Evolutionary conservation across 192 early-diverging fungal species (phyloP).

Genomic region (Diversispora epigaea): DNA sequence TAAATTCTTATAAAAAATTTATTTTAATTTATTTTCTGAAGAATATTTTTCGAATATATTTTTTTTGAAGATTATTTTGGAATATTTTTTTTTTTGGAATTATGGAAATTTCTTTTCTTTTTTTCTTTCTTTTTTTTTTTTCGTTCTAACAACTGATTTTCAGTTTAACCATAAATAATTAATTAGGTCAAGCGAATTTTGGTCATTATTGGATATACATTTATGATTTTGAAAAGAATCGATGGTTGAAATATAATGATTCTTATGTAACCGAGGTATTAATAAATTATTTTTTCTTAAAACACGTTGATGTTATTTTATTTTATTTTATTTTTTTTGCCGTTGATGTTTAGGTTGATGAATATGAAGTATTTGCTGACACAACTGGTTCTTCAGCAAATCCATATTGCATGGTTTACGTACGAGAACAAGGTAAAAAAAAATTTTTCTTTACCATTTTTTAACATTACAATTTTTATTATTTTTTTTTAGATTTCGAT

Average conservation of each 20-base stretch:
- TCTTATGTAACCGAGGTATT: slow-evolving; percentile 62
- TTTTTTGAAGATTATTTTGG: too few relatives aligned
- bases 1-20: neutral
- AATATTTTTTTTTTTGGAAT: too few relatives aligned
- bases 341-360: slow-evolving; percentile 46
- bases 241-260: slow-evolving; percentile 80
- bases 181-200: slow-evolving; percentile 54
- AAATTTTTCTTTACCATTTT: too few relatives aligned
- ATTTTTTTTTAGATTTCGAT: too few relatives aligned
- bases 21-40: too few relatives aligned
- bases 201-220: slow-evolving; percentile 85
- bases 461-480: too few relatives aligned
- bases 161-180: neutral
- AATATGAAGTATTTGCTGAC: slow-evolving; percentile 57
- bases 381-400: slow-evolving; percentile 58
- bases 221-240: slow-evolving; percentile 50
- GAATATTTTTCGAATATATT: too few relatives aligned
- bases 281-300: neutral
- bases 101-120: too few relatives aligned
- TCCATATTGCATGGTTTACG: slow-evolving; percentile 75
- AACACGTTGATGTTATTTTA: neutral
- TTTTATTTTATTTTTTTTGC: neutral
- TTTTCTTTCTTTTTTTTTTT: too few relatives aligned
- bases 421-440: slow-evolving; percentile 39
- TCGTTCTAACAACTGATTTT: too few relatives aligned